These are phyloP conservation scores for Monascus ruber DNA, from an alignment of 2,329 filamentous ascomycete species.

Conservation along the genomic window DNA sequence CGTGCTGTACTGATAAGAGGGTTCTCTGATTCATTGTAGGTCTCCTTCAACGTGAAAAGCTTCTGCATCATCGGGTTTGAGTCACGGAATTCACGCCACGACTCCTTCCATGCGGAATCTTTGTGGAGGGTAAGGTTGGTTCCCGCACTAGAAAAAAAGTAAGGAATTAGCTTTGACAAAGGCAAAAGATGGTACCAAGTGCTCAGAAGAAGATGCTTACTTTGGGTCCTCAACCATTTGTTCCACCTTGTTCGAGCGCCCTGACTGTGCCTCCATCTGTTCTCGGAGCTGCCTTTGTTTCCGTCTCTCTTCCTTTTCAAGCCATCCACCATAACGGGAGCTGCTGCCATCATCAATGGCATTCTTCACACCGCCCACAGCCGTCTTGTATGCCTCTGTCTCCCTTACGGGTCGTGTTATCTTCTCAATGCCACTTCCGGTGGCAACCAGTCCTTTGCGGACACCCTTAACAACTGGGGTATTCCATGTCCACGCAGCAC, in stretches of 20 bases:
- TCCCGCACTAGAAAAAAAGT: conserved; percentile 54
- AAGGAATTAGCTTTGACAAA: conserved; percentile 18
- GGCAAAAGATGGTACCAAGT: conserved; percentile 4
- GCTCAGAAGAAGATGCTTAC: conserved; percentile 44
- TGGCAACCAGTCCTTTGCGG: conserved; percentile 72
- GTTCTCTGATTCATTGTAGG: conserved; percentile 95
- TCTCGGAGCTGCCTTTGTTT: conserved; percentile 65
- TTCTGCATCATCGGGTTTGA: conserved; percentile 78
- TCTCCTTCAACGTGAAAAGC: conserved; percentile 72
- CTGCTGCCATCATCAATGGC: conserved; percentile 96
- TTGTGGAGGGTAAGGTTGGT: conserved; percentile 94
- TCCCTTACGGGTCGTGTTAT: conserved; percentile 89
- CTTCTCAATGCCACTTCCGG: conserved; percentile 80
- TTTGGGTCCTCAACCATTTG: conserved; percentile 72
- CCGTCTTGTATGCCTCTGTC: conserved; percentile 79
- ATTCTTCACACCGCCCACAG: conserved; percentile 62
- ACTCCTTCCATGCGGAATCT: conserved; percentile 93
- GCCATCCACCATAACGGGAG: conserved; percentile 90
- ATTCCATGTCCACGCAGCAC: conserved; percentile 95
- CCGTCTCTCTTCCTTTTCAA: conserved; percentile 87
- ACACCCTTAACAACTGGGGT: conserved; percentile 86
- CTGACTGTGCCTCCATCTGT: conserved; percentile 45
- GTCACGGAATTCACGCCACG: conserved; percentile 94
- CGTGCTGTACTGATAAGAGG: conserved; percentile 85
- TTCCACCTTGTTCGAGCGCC: conserved; percentile 40